Conservation (phyloP, 2,329 filamentous ascomycete genomes). For the Aspergillus sp. region DNA sequence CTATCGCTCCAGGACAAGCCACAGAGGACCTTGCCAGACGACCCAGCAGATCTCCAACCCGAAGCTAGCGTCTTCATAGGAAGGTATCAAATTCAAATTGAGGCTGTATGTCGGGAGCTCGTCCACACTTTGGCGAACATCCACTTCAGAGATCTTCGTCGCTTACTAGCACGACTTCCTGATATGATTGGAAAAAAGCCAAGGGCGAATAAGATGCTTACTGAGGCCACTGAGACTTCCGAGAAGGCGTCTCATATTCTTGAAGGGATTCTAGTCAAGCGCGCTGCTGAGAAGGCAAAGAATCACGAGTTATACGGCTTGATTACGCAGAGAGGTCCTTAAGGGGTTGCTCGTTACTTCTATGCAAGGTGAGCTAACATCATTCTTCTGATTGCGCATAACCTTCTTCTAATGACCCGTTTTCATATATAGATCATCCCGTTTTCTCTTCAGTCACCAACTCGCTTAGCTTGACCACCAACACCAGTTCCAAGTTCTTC, state of each 20-base stretch:
- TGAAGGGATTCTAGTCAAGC: not conserved
- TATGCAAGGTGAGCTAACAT: not conserved
- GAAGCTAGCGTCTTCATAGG: not conserved
- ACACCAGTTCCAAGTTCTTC: no score
- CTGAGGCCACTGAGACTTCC: not conserved
- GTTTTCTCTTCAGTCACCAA: no score
- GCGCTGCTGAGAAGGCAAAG: not conserved
- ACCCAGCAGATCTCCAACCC: not conserved
- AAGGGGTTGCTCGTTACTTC: not conserved
- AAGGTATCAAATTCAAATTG: not conserved
- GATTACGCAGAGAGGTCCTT: not conserved
- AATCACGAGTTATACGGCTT: not conserved
- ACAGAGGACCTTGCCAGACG: not conserved
- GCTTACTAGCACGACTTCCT: not conserved
- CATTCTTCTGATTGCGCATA: not conserved
- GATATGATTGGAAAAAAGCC: not conserved
- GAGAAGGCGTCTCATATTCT: not conserved
- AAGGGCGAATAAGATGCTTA: not conserved
- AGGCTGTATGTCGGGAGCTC: not conserved
- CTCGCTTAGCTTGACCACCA: no score
- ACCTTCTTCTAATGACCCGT: no score
- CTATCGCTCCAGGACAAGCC: not conserved
- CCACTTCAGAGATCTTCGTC: not conserved
- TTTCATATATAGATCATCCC: no score
- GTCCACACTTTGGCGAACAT: not conserved